phyloP scores from a whole-genome alignment of 441 rosid species.

The Syzygium syzygioides region DNA sequence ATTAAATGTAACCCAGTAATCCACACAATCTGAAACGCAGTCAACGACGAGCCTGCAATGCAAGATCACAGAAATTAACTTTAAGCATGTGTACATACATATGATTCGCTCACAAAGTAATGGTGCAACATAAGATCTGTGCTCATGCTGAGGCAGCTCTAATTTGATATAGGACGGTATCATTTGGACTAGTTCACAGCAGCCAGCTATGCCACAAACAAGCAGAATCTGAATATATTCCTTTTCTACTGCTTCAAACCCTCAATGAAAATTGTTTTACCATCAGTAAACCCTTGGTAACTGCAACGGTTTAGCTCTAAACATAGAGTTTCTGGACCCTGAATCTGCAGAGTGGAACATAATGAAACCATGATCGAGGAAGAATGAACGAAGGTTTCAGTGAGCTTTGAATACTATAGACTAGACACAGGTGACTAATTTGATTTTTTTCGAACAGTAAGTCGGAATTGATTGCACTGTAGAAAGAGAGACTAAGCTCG shows the following conservation, averaged over 20 bases:
- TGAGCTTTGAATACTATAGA: not conserved
- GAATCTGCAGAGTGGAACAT: not conserved
- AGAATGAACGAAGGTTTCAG: not conserved
- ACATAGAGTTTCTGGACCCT: not conserved
- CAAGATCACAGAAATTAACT: not conserved
- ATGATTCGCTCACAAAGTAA: not conserved
- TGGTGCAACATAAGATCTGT: not conserved
- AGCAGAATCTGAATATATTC: not conserved
- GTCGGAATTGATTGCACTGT: not conserved
- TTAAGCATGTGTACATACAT: not conserved
- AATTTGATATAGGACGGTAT: not conserved
- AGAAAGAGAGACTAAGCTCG: not conserved
- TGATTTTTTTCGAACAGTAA: not conserved
- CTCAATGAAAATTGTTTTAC: not conserved
- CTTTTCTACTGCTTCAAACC: not conserved
- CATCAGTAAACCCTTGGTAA: not conserved
- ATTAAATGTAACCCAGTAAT: slow-evolving; percentile 87
- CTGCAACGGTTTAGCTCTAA: not conserved
- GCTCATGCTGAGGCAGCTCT: not conserved
- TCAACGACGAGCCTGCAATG: slow-evolving; percentile 81
- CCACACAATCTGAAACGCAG: slow-evolving; percentile 66
- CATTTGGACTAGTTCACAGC: not conserved
- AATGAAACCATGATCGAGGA: not conserved
- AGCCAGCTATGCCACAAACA: not conserved
- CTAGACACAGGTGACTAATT: not conserved